Conservation (phyloP, 2,329 filamentous ascomycete species). For the Colletotrichum agaves region DNA sequence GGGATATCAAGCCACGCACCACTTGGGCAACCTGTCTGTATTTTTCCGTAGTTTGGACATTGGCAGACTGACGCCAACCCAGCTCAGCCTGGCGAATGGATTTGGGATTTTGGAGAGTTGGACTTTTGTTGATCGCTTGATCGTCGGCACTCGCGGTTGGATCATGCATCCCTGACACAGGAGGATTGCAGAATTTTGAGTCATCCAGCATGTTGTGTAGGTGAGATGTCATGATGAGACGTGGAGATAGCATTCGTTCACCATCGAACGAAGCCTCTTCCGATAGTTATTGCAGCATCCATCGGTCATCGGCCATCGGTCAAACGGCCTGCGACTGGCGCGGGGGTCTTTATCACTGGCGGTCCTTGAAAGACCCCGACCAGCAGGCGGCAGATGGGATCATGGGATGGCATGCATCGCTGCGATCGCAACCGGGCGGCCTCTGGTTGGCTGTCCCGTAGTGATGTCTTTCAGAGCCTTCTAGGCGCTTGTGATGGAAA, state of each 20-base stretch:
- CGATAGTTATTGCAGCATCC: not conserved
- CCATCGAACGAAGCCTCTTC: not conserved
- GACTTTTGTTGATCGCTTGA: slow-evolving; percentile 20
- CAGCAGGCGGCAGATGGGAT: slow-evolving; percentile 26
- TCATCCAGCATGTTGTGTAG: not conserved
- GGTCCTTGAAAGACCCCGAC: not conserved
- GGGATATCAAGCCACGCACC: slow-evolving; percentile 24
- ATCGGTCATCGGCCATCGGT: not conserved
- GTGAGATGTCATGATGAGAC: not conserved
- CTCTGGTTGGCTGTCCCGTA: slow-evolving; percentile 11
- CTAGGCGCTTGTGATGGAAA: slow-evolving; percentile 7
- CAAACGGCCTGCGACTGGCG: slow-evolving; percentile 7
- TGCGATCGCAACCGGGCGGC: slow-evolving; percentile 16
- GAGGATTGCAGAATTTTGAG: slow-evolving; percentile 6
- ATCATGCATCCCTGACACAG: not conserved
- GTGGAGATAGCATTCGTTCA: not conserved
- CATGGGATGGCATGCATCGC: slow-evolving; percentile 22
- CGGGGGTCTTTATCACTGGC: slow-evolving; percentile 12
- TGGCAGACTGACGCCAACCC: slow-evolving; percentile 16
- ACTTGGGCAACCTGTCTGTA: not conserved
- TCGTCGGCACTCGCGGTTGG: slow-evolving; percentile 10
- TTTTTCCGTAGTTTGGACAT: slow-evolving; percentile 6
- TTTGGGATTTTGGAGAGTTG: not conserved
- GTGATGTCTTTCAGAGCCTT: slow-evolving; percentile 1
- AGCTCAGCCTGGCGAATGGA: slow-evolving; percentile 12